Base-by-base conservation (phyloP, 2,329 filamentous ascomycete species). In the Pseudogymnoascus sp. region DNA sequence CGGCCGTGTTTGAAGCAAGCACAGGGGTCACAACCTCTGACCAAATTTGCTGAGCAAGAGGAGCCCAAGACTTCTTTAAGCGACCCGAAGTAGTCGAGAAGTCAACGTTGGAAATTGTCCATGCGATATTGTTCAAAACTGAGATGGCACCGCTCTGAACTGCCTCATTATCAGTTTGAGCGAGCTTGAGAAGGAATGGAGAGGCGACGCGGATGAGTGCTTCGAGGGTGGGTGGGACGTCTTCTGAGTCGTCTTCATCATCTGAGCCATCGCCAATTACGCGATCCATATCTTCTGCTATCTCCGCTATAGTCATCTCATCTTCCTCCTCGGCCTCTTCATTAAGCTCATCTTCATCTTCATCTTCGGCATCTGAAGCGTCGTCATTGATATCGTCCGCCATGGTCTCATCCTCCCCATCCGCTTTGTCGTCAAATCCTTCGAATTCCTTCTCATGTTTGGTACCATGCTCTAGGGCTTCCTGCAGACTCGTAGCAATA, bases 81-180 rank as follows among this genome's bases (percentile, higher is more conserved):
- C 77, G 67, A 5, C 67, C 75, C 61, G 79, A 77, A n/a, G 75
- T 74, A 33, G 82, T 78, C 23, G 79, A 76, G 69, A 85, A 85
- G 72, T 86, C 84, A 67, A 86, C 76, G 68, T 81, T 81, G 7
- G 83, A 85, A 42, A 87, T 77, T 10, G 85, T 86, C 85, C 86
- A 89, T 62, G 85, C 78, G 62, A 88, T 82, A 73, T 89, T 89
- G 76, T 84, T 87, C 64, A 89, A 77, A 14, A 84, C 80, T 1
- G 83, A 81, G 23, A 89, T 74, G 16, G 85, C 82, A 67, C 81
- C 79, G 18, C 73, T 73, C 66, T 82, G 82, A 42, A 87, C 74
- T 5, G 76, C 70, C 11, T 78, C 71, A 14, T 75, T 70, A 31
- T 79, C 76, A 6, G 37, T 35, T 4, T 60, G 63, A n/a, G 68